Evolutionary conservation across 495 filamentous ascomycete genomes (phyloP).

Genomic region (Aspergillus biplanus): DNA sequence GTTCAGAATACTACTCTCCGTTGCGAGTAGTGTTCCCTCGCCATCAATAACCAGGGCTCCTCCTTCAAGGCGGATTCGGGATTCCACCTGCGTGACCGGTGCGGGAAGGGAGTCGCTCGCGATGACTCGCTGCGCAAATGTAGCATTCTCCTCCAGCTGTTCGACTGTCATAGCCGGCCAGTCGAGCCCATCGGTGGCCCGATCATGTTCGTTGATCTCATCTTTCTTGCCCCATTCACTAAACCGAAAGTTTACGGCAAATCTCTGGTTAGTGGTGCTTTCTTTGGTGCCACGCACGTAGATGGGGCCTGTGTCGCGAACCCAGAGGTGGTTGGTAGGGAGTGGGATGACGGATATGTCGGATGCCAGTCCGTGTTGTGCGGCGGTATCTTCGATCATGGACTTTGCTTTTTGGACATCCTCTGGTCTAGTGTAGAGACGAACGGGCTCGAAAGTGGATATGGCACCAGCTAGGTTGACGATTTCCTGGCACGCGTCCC

Average conservation of each 20-base stretch:
- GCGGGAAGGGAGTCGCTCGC: conserved; percentile 4
- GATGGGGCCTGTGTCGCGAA: conserved; percentile 41
- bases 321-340: conserved; percentile 40
- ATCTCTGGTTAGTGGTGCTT: conserved; percentile 13
- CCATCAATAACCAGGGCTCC: conserved; percentile 42
- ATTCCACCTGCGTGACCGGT: conserved; percentile 24
- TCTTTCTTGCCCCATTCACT: conserved; percentile 41
- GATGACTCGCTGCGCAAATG: conserved; percentile 33
- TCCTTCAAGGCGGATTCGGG: conserved; percentile 33
- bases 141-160: conserved; percentile 27
- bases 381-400: conserved; percentile 15
- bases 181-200: conserved; percentile 19
- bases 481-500: conserved; percentile 33
- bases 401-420: conserved; percentile 23
- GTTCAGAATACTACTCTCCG: conserved; percentile 39
- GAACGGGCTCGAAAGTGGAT: conserved; percentile 39
- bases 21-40: conserved; percentile 40
- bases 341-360: conserved; percentile 24
- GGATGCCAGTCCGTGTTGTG: background rate
- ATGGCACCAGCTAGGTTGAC: conserved; percentile 35
- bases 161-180: conserved; percentile 27
- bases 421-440: conserved; percentile 36
- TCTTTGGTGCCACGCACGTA: conserved; percentile 32
- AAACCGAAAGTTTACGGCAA: conserved; percentile 39
- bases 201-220: conserved; percentile 10